phyloP scores from a whole-genome alignment of 2,329 filamentous ascomycete genomes.

The Fusarium goolgardi region DNA sequence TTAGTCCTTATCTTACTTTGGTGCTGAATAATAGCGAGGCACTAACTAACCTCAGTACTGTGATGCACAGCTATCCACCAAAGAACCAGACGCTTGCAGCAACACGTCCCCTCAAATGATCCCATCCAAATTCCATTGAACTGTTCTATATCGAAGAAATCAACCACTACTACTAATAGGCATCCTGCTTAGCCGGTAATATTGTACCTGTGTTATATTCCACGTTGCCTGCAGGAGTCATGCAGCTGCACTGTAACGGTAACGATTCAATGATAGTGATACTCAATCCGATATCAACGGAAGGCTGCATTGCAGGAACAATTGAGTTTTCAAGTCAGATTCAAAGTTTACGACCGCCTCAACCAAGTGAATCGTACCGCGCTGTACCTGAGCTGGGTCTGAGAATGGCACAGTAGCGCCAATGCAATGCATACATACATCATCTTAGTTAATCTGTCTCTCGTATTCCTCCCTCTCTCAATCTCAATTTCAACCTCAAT shows the following conservation, averaged over 20 bases:
- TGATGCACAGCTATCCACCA: constrained; percentile 10
- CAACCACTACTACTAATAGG: not conserved
- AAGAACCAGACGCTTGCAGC: constrained; percentile 17
- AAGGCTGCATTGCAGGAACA: constrained; percentile 3
- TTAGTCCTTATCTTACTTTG: not conserved
- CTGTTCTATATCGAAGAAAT: constrained; percentile 1
- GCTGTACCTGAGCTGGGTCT: not conserved
- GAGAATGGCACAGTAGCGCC: constrained; percentile 1
- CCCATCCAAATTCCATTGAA: not conserved
- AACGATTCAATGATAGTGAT: constrained; percentile 2
- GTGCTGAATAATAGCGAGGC: too few relatives aligned
- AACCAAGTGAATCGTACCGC: not conserved
- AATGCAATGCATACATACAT: constrained; percentile 2
- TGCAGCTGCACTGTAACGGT: constrained; percentile 20
- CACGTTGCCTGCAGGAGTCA: not conserved
- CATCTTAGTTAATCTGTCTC: constrained; percentile 14
- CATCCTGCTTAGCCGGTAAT: not conserved
- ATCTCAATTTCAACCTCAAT: constrained; percentile 7
- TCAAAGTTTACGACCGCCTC: constrained; percentile 1
- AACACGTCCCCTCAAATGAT: not conserved
- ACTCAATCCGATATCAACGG: constrained; percentile 11
- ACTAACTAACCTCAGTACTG: too few relatives aligned
- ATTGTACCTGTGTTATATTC: constrained; percentile 1
- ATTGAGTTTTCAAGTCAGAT: constrained; percentile 9
- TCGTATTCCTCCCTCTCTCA: constrained; percentile 23